Percentiles rank a stretch among this genome's conserved stretches.
These are phyloP conservation scores for Candida silvicultrix DNA, from an alignment of 805 yeast species.

Conservation along the genomic window DNA sequence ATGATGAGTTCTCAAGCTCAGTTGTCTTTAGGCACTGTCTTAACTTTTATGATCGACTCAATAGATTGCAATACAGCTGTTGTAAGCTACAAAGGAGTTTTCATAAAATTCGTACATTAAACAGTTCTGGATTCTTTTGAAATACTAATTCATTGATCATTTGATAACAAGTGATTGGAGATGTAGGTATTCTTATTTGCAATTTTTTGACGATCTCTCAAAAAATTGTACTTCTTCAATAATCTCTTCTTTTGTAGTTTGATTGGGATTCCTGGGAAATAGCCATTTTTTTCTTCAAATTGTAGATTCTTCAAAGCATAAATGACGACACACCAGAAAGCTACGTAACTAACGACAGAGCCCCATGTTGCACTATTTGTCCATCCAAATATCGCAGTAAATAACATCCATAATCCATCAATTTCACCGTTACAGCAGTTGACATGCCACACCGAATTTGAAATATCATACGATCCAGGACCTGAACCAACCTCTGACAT, in stretches of 20 bases:
- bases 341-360: slow-evolving; percentile 65
- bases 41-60: no score
- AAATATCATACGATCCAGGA: slow-evolving; percentile 85
- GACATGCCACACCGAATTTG: slow-evolving; percentile 84
- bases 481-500: slow-evolving; percentile 87
- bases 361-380: slow-evolving; percentile 91
- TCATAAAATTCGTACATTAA: no score
- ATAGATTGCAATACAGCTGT: no score
- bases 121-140: no score
- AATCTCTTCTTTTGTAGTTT: slow-evolving; percentile 53
- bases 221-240: slow-evolving; percentile 25
- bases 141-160: neutral
- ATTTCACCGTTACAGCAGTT: slow-evolving; percentile 89
- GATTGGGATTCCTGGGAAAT: slow-evolving; percentile 55
- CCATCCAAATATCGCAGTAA: slow-evolving; percentile 90
- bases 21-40: no score
- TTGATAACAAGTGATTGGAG: slow-evolving; percentile 24
- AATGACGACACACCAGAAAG: slow-evolving; percentile 58
- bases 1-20: no score
- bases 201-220: slow-evolving; percentile 7
- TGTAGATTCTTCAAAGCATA: slow-evolving; percentile 38
- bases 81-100: no score
- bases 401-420: slow-evolving; percentile 91
- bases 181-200: slow-evolving; percentile 2
- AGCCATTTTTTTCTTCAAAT: slow-evolving; percentile 52